Conservation (phyloP, 2,329 filamentous ascomycete species). For the Neoarthrinium moseri region DNA sequence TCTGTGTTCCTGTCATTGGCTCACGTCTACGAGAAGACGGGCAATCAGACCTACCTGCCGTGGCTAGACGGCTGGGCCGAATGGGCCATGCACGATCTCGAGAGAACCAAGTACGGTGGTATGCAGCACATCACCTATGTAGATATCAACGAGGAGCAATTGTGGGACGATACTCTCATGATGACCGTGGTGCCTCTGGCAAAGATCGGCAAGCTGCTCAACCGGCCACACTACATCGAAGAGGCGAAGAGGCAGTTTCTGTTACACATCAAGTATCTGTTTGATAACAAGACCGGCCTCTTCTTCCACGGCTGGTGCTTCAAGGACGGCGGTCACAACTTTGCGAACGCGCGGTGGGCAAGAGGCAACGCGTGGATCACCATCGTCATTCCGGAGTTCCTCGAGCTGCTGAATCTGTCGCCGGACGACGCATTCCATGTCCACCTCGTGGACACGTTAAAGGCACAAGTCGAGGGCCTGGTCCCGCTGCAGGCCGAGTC, state of each 20-base stretch:
- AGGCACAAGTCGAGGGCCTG: constrained; percentile 68
- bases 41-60: constrained; percentile 66
- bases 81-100: constrained; percentile 77
- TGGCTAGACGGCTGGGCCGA: constrained; percentile 82
- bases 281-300: constrained; percentile 68
- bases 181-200: constrained; percentile 81
- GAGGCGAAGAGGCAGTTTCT: constrained; percentile 79
- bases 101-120: constrained; percentile 67
- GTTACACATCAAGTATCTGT: constrained; percentile 75
- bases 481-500: constrained; percentile 55
- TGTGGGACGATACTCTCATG: constrained; percentile 87
- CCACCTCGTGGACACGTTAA: constrained; percentile 61
- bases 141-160: constrained; percentile 68
- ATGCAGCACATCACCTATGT: constrained; percentile 78
- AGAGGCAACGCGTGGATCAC: constrained; percentile 73
- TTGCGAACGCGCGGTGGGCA: constrained; percentile 57
- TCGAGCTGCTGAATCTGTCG: constrained; percentile 67
- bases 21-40: constrained; percentile 73
- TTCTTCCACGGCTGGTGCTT: constrained; percentile 87
- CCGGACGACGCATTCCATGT: constrained; percentile 61
- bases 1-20: constrained; percentile 74
- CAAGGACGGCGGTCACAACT: constrained; percentile 63
- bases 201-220: constrained; percentile 72
- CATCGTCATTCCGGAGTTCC: constrained; percentile 79
- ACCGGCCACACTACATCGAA: constrained; percentile 69